These are phyloP conservation scores for Cerrena zonata DNA, from an alignment of 1,284 basidiomycete genomes.

Conservation along the genomic window DNA sequence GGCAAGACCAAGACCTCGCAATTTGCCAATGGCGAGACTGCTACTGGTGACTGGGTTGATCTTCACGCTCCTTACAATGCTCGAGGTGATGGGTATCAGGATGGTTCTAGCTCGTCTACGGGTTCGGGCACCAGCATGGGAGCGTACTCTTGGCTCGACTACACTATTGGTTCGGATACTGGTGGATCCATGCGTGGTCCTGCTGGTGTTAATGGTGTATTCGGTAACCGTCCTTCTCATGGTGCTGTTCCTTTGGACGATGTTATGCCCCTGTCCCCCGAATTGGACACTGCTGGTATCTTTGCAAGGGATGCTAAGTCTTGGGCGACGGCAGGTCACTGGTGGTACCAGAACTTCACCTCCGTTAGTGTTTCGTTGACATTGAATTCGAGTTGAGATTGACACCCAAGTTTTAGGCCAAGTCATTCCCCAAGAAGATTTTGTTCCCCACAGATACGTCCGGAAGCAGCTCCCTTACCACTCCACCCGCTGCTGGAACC, in stretches of 20 bases:
- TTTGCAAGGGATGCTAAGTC: conserved; percentile 25
- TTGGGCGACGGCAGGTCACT: conserved; percentile 24
- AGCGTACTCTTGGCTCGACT: conserved; percentile 37
- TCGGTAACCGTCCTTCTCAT: conserved; percentile 33
- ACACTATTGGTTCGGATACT: conserved; percentile 37
- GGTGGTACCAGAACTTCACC: conserved; percentile 28
- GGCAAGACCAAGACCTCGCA: conserved; percentile 51
- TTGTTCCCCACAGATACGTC: conserved; percentile 31
- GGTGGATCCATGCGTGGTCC: conserved; percentile 38
- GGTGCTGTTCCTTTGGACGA: conserved; percentile 33
- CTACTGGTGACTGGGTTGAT: conserved; percentile 50
- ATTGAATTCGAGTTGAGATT: not conserved
- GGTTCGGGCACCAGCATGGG: conserved; percentile 35
- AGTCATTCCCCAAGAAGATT: conserved; percentile 30
- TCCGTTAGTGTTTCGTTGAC: conserved; percentile 15
- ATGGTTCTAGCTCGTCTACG: conserved; percentile 36
- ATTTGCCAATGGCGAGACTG: conserved; percentile 50
- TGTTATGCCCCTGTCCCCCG: conserved; percentile 35
- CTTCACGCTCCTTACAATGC: conserved; percentile 49
- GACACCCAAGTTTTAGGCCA: conserved; percentile 21
- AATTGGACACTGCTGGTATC: conserved; percentile 29
- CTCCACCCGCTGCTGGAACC: conserved; percentile 23
- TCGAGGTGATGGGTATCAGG: conserved; percentile 47
- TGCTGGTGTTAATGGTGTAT: conserved; percentile 36
- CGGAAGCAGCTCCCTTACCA: conserved; percentile 24